A percentile compares a stretch with the other conserved stretches of the same genome.
Conservation (phyloP, 768 basidiomycete genomes). For the Trametes sanguinea region DNA sequence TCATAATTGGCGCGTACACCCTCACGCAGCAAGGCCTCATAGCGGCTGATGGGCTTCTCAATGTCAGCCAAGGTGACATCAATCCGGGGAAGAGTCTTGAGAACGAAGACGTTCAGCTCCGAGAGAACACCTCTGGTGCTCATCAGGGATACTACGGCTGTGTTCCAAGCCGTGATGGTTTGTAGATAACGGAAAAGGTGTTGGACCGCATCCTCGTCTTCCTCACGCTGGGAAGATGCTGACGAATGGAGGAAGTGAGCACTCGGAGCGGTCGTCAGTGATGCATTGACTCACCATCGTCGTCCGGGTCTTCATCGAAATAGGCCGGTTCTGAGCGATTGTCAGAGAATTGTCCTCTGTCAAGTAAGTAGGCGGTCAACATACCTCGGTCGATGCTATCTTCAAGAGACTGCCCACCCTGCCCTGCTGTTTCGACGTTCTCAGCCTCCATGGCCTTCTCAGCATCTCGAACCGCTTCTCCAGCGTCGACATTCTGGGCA, state of each 20-base stretch:
- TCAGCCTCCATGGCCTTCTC: too few relatives aligned
- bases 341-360: too few relatives aligned
- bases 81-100: background rate
- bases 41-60: background rate
- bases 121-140: background rate
- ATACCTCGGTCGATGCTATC: too few relatives aligned
- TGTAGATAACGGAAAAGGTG: background rate
- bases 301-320: too few relatives aligned
- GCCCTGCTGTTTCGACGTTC: too few relatives aligned
- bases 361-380: too few relatives aligned
- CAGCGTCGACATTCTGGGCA: too few relatives aligned
- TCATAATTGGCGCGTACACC: too few relatives aligned
- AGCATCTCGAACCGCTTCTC: too few relatives aligned
- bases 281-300: too few relatives aligned
- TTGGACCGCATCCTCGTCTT: background rate
- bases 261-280: background rate
- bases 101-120: background rate
- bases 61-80: background rate
- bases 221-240: background rate
- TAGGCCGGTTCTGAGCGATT: too few relatives aligned
- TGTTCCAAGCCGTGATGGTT: background rate
- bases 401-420: too few relatives aligned
- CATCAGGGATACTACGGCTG: background rate
- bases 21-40: background rate
- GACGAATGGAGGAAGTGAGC: background rate